phyloP scores from a whole-genome alignment of 208 protist genomes.

The Leishmania turanica region DNA sequence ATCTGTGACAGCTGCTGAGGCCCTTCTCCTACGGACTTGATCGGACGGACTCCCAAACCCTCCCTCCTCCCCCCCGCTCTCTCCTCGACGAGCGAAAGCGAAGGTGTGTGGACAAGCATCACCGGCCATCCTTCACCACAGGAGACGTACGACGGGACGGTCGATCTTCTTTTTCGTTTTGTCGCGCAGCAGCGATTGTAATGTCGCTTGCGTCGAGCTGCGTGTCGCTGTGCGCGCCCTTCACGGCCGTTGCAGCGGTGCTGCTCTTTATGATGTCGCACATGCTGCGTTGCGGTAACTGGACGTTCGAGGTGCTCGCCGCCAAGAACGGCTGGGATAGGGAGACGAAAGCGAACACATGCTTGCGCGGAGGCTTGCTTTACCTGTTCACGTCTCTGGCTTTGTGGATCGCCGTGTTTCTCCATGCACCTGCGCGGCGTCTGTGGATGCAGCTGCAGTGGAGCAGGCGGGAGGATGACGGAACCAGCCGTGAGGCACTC shows the following conservation, averaged over 20 bases:
- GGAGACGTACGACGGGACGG: neutral
- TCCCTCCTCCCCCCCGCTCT: no score
- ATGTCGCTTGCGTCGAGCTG: slow-evolving; percentile 23
- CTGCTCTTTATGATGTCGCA: slow-evolving; percentile 43
- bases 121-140: neutral
- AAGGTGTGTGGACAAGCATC: neutral
- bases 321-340: slow-evolving; percentile 65
- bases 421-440: slow-evolving; percentile 14
- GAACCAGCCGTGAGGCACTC: slow-evolving; percentile 4
- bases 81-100: neutral
- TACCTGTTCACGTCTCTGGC: slow-evolving; percentile 48
- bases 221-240: slow-evolving; percentile 33
- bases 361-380: slow-evolving; percentile 46
- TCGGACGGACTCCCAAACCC: neutral
- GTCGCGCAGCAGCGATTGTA: neutral
- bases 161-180: neutral
- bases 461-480: slow-evolving; percentile 8
- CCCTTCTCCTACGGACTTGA: neutral
- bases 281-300: slow-evolving; percentile 44
- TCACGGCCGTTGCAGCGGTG: slow-evolving; percentile 33
- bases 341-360: slow-evolving; percentile 50
- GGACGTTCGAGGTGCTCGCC: slow-evolving; percentile 73
- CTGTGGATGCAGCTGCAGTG: slow-evolving; percentile 22
- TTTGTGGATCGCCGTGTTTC: slow-evolving; percentile 30
- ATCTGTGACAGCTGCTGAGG: neutral